Evolutionary conservation across 73 alveolate genomes (phyloP), one percentile per base, ranked within the genome.

Genomic region (Paramecium caudatum): DNA sequence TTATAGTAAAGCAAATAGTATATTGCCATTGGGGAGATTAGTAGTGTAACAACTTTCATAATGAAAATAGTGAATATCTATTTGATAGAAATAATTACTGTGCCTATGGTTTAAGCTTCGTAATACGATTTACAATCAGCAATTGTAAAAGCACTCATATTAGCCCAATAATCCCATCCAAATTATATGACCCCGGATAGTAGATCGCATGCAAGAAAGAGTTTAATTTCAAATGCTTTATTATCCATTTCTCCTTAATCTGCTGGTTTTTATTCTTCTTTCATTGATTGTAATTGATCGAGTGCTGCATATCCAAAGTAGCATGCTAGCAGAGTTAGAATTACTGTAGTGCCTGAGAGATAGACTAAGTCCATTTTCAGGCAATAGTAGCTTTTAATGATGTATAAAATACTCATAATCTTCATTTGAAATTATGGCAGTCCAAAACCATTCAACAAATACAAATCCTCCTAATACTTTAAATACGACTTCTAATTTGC

Each of bases 111-210:
- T 17, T 5, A 43, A 0, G 88, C 88, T 23, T 74, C 88, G 19
- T 74, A 74, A 74, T 74, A 74, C 7, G 47, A 23, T 37, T 74
- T 41, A 74, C 88, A 74, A 74, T 74, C 88, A 8, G 19, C 69
- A 8, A 74, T 8, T 2, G 88, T 74, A 27, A 10, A 41, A 5
- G 88, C 62, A 74, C 30, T 74, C 68, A 74, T 41, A 10, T 74
- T 74, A 1, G 88, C 88, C 62, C 62, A 41, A 74, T 74, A 74
- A 74, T 74, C 88, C 88, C 88, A 74, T 39, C 69, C 88, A 41
- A 74, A 74, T 74, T 74, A 74, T 6, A 74, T 27, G 6, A 74
- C 16, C 15, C 55, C 88, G 5, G 88, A 74, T 16, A 74, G 3
- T 8, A 37, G 43, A 74, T 74, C 68, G 12, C 62, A 37, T 6